Evolutionary conservation across 2,329 filamentous ascomycete genomes (phyloP), one percentile per base, ranked within the genome.

Genomic region (Fusarium sp.): DNA sequence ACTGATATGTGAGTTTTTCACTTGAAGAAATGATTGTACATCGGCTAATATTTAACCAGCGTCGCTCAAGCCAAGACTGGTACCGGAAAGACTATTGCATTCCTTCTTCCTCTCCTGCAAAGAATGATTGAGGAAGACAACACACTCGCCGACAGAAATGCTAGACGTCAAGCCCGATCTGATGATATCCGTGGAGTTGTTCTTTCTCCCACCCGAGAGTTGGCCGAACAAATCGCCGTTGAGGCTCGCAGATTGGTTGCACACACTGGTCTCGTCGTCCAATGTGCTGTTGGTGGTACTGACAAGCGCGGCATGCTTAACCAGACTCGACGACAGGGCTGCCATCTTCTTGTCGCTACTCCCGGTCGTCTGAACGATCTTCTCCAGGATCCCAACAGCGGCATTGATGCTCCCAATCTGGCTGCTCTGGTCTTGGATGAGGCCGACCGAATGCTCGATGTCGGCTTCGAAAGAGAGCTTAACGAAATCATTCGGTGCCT

Each of bases 361-460:
- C 95, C 96, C 2, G 96, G 96, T 35, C 92, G 96, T 72, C 84
- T 98, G 47, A 88, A 92, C 76, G 96, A 99, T 80, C 86, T 97
- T 42, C 86, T 98, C 31, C 86, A 86, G 6, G 94, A 97, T 77
- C 82, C 84, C 0, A 78, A 80, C 61, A 89, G 86, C 62, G 87
- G 89, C 29, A 88, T 97, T 42, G 84, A 85, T 27, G 93, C 93
- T 81, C 94, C 79, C 81, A 95, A 93, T 81, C 92, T 98, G 85
- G 93, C 94, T 80, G 97, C 96, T 75, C 87, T 99, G 49, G 94
- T 98, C 72, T 91, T 99, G 50, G 96, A 99, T 76, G 96, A 99
- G 86, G 96, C 96, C 77, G 96, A 99, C 83, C 93, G 96, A 76
- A 98, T 99, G 93, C 89, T 99, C 80, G 96, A 99, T 84, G 96